phyloP scores from a whole-genome alignment of 106 monocot genomes.

The Cymbidium sinense region DNA sequence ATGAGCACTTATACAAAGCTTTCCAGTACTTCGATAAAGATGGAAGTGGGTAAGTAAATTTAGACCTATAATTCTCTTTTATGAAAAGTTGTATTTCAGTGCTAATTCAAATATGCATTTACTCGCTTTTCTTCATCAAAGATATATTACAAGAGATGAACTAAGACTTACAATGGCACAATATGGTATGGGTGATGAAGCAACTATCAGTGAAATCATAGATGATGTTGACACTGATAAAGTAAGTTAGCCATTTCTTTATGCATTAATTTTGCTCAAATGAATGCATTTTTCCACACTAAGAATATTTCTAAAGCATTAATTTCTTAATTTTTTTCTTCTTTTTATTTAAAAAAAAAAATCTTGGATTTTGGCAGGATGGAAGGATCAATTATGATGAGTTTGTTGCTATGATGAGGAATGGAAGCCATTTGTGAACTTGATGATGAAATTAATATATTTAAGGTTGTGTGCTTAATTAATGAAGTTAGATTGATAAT shows the following conservation, averaged over 20 bases:
- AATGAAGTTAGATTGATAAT: background rate
- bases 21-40: constrained; percentile 75
- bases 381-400: constrained; percentile 73
- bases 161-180: constrained; percentile 55
- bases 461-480: background rate
- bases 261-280: background rate
- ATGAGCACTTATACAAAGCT: constrained; percentile 64
- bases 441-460: background rate
- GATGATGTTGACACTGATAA: constrained; percentile 79
- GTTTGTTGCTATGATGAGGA: constrained; percentile 87
- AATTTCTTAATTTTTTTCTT: background rate
- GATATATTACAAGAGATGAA: constrained; percentile 91
- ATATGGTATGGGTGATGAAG: constrained; percentile 83
- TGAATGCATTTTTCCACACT: background rate
- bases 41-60: constrained; percentile 55
- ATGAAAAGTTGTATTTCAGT: background rate
- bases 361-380: constrained; percentile 44
- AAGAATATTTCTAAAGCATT: constrained; percentile 5
- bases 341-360: background rate
- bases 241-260: constrained; percentile 16
- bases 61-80: background rate
- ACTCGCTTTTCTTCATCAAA: background rate
- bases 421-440: constrained; percentile 25
- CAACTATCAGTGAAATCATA: constrained; percentile 62
- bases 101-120: background rate